phyloP scores from a whole-genome alignment of 768 basidiomycete species.

The Tricholoma terreum region DNA sequence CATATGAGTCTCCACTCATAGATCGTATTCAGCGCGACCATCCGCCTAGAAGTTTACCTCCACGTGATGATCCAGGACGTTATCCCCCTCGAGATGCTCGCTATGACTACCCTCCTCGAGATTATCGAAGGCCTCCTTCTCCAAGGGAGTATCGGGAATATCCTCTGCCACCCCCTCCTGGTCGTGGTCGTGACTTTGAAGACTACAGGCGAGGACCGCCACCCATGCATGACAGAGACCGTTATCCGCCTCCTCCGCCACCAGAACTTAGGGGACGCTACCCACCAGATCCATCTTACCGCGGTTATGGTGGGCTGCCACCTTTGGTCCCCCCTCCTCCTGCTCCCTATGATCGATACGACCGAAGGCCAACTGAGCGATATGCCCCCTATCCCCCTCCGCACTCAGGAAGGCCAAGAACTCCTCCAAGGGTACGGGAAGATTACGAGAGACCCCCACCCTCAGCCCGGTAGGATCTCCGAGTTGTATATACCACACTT shows the following conservation, averaged over 20 bases:
- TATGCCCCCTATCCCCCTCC: conserved; percentile 44
- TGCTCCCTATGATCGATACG: conserved; percentile 61
- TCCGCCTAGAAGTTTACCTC: conserved; percentile 36
- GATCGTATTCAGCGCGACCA: conserved; percentile 65
- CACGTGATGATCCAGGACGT: conserved; percentile 55
- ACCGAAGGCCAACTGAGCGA: conserved; percentile 52
- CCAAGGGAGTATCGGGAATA: conserved; percentile 71
- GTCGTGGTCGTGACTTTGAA: conserved; percentile 65
- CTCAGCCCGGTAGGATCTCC: conserved; percentile 44
- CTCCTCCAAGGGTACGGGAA: conserved; percentile 55
- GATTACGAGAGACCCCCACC: conserved; percentile 59
- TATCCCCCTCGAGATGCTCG: conserved; percentile 54
- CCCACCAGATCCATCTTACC: conserved; percentile 50
- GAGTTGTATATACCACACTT: not conserved
- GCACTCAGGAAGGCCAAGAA: conserved; percentile 51
- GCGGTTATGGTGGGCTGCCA: conserved; percentile 50
- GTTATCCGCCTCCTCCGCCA: conserved; percentile 50
- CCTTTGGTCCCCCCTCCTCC: conserved; percentile 44
- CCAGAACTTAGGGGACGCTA: conserved; percentile 57
- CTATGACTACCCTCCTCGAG: conserved; percentile 62
- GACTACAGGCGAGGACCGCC: conserved; percentile 58
- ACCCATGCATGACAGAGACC: conserved; percentile 43
- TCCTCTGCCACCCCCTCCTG: conserved; percentile 42
- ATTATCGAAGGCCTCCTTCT: conserved; percentile 60
- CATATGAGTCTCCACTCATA: conserved; percentile 50